Evolutionary conservation across 1,284 basidiomycete species (phyloP).

Genomic region (Ceratobasidium sp.): DNA sequence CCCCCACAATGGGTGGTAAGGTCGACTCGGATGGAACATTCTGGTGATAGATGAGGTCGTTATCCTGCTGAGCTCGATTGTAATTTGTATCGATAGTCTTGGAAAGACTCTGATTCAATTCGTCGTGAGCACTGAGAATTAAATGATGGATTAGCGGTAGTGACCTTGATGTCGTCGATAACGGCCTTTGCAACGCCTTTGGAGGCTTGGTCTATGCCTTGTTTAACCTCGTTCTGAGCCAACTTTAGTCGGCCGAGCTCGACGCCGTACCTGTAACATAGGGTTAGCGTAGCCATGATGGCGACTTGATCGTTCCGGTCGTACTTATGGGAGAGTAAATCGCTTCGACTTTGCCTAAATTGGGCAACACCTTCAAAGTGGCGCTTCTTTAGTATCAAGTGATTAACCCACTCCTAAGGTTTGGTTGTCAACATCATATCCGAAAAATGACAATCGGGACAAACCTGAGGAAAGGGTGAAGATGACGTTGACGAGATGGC

Average conservation of each 20-base stretch:
- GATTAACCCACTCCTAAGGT: slow-evolving; percentile 76
- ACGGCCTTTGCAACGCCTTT: slow-evolving; percentile 69
- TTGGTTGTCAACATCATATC: neutral
- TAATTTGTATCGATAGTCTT: slow-evolving; percentile 12
- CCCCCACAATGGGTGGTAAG: slow-evolving; percentile 70
- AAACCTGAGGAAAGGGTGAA: slow-evolving; percentile 50
- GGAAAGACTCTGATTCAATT: slow-evolving; percentile 19
- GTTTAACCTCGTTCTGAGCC: slow-evolving; percentile 73
- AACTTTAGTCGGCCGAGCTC: slow-evolving; percentile 78
- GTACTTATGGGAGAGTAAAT: slow-evolving; percentile 82
- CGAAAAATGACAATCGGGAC: slow-evolving; percentile 26
- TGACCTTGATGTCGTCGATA: slow-evolving; percentile 77
- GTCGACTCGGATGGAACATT: slow-evolving; percentile 78
- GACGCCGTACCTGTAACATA: slow-evolving; percentile 71
- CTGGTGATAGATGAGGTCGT: slow-evolving; percentile 95
- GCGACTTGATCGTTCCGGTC: slow-evolving; percentile 36
- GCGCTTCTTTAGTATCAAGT: slow-evolving; percentile 80
- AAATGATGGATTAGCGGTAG: slow-evolving; percentile 33
- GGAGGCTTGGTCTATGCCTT: slow-evolving; percentile 73
- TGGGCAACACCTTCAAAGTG: slow-evolving; percentile 94
- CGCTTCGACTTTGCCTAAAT: slow-evolving; percentile 88
- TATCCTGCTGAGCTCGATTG: slow-evolving; percentile 84
- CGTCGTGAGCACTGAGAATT: slow-evolving; percentile 6
- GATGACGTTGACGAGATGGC: slow-evolving; percentile 58
- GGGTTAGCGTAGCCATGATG: slow-evolving; percentile 7